Percentiles rank a stretch among this genome's conserved stretches.
phyloP scores from a whole-genome alignment of 139 green algal species.

The Tetradesmus lagerheimii region DNA sequence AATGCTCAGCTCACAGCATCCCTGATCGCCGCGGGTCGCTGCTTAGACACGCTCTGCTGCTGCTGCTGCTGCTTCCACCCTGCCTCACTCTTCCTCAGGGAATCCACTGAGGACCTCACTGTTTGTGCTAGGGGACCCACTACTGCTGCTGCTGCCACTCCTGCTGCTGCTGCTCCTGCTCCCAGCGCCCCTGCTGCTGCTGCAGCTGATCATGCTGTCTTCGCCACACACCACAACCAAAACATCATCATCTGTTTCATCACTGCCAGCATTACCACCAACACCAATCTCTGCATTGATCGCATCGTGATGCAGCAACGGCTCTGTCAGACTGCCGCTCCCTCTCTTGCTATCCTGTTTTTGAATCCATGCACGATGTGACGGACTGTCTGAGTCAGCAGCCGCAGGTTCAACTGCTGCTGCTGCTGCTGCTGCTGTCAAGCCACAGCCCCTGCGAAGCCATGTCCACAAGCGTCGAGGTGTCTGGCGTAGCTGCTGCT shows the following conservation, averaged over 20 bases:
- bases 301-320: background rate
- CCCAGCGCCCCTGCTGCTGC: background rate
- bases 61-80: background rate
- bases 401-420: background rate
- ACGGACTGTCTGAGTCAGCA: background rate
- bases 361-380: background rate
- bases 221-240: background rate
- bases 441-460: background rate
- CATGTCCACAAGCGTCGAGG: background rate
- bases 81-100: background rate
- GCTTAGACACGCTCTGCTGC: background rate
- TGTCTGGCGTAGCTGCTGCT: background rate
- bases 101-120: background rate
- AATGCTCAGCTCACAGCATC: background rate
- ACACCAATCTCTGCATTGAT: background rate
- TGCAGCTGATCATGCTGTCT: background rate
- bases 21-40: background rate
- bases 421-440: background rate
- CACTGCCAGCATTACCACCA: background rate
- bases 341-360: background rate
- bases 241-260: background rate
- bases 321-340: background rate
- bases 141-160: background rate
- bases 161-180: background rate
- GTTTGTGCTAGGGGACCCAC: background rate